Evolutionary conservation across 805 yeast species (phyloP).

Genomic region (Diddensiella santjacobensis): DNA sequence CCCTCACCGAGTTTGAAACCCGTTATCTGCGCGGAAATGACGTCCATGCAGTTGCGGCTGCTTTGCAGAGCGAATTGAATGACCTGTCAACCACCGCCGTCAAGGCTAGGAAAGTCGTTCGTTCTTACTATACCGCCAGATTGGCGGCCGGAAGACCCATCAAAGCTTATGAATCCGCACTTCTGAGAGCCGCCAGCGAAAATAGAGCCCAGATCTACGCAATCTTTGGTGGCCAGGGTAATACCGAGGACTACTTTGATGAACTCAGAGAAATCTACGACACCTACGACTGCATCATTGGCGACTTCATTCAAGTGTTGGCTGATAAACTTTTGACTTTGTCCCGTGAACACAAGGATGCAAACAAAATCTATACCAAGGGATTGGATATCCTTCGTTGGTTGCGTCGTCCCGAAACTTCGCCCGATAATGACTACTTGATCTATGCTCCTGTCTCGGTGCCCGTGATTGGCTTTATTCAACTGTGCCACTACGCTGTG

Average conservation of each 20-base stretch:
- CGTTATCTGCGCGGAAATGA: slow-evolving; percentile 72
- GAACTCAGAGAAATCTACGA: slow-evolving; percentile 84
- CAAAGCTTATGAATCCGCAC: slow-evolving; percentile 50
- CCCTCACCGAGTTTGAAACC: slow-evolving; percentile 79
- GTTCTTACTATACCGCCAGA: slow-evolving; percentile 69
- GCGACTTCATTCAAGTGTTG: slow-evolving; percentile 65
- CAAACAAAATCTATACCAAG: slow-evolving; percentile 85
- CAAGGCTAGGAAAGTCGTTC: slow-evolving; percentile 72
- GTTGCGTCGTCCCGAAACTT: slow-evolving; percentile 78
- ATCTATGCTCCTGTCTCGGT: slow-evolving; percentile 91
- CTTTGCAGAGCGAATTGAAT: slow-evolving; percentile 39
- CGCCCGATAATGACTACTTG: slow-evolving; percentile 86
- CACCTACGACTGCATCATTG: slow-evolving; percentile 69
- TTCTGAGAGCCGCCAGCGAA: slow-evolving; percentile 59
- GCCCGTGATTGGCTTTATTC: slow-evolving; percentile 96
- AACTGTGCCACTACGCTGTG: slow-evolving; percentile 87
- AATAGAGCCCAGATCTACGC: slow-evolving; percentile 66
- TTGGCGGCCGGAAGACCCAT: slow-evolving; percentile 48
- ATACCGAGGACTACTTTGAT: slow-evolving; percentile 94
- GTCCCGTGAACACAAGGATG: slow-evolving; percentile 67
- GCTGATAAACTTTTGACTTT: slow-evolving; percentile 65
- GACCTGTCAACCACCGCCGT: slow-evolving; percentile 48
- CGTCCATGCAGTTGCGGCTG: slow-evolving; percentile 84
- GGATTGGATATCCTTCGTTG: slow-evolving; percentile 87
- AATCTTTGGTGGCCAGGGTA: slow-evolving; percentile 98